Evolutionary conservation across 805 yeast species (phyloP), one percentile per base, ranked within the genome.

Genomic region (Yarrowia porcina): DNA sequence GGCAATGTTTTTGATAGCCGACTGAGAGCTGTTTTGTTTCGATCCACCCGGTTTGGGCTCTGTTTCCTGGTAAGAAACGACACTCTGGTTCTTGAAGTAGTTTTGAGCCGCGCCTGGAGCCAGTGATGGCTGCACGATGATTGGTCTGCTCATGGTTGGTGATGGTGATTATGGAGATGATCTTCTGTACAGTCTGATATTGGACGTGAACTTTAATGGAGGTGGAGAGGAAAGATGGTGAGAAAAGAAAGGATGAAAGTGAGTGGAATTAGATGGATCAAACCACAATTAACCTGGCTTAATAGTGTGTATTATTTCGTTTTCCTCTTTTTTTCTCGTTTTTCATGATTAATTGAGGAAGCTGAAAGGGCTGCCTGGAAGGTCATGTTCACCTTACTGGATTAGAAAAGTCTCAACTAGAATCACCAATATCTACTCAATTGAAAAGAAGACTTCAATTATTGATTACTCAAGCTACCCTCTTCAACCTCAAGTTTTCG

Each of bases 1-100:
- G 6, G 63, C 63, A 4, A 69, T 65, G 9, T 45, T 32, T 25
- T 66, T 65, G 17, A 66, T 39, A 1, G 49, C 20, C 4, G 61
- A 32, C 12, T 23, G 10, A 25, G 52, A 30, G 7, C 21, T 25
- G n/a, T n/a, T n/a, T n/a, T n/a, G n/a, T n/a, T n/a, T n/a, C 7
- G 52, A 18, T 13, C 36, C 23, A 17, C 50, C 50, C 36, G 39
- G 28, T 3, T 39, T 30, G 30, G 5, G 7, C 28, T 61, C 65
- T 33, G 35, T 52, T 23, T 52, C 59, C 33, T 59, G 61, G 45
- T 65, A 64, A 4, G 39, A 15, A 2, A 33, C 44, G 18, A 56
- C 49, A 1, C 20, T 6, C 36, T 39, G 49, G 38, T n/a, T 21
- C 38, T 56, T 56, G 49, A 56, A 56, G 49, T 56, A 56, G 9